A percentile compares a stretch with the other conserved stretches of the same genome.
These are phyloP conservation scores for Xerocomus minutiporus DNA, from an alignment of 1,284 basidiomycete genomes.

Conservation along the genomic window DNA sequence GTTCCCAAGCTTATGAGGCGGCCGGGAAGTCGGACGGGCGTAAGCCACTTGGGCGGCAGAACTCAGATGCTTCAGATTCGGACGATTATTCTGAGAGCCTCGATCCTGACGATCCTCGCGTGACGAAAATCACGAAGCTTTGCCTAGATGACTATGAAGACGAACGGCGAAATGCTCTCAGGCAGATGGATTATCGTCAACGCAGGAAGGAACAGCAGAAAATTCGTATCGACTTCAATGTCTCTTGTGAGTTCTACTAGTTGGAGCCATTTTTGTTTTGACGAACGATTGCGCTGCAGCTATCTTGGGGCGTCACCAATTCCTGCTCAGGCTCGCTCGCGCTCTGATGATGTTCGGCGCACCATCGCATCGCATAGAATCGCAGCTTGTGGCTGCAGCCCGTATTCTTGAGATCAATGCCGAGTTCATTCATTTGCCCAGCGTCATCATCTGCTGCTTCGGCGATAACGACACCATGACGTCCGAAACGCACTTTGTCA, in stretches of 20 bases:
- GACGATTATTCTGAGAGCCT: conserved; percentile 42
- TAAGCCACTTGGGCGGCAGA: conserved; percentile 8
- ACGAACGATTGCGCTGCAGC: conserved; percentile 32
- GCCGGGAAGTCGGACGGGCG: conserved; percentile 2
- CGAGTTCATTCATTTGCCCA: conserved; percentile 76
- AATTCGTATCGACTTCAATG: conserved; percentile 65
- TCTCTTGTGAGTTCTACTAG: conserved; percentile 48
- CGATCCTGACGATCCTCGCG: conserved; percentile 52
- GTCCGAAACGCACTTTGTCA: conserved; percentile 80
- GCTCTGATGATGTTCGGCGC: conserved; percentile 69
- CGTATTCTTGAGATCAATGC: conserved; percentile 80
- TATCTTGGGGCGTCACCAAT: conserved; percentile 53
- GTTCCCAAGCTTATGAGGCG: conserved; percentile 23
- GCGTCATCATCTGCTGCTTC: conserved; percentile 79
- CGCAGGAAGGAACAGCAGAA: conserved; percentile 60
- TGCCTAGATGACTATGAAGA: conserved; percentile 56
- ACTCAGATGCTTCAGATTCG: conserved; percentile 26
- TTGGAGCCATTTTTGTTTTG: neutral
- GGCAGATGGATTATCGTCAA: conserved; percentile 60
- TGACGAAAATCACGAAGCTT: conserved; percentile 42
- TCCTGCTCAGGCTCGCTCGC: conserved; percentile 59
- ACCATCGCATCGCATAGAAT: conserved; percentile 67
- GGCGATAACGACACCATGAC: conserved; percentile 73
- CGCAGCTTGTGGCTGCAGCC: conserved; percentile 68
- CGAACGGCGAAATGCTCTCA: conserved; percentile 51